Evolutionary conservation across 352 stramenopile species (phyloP), one percentile per base, ranked within the genome.

Genomic region (Pythium graminicola): DNA sequence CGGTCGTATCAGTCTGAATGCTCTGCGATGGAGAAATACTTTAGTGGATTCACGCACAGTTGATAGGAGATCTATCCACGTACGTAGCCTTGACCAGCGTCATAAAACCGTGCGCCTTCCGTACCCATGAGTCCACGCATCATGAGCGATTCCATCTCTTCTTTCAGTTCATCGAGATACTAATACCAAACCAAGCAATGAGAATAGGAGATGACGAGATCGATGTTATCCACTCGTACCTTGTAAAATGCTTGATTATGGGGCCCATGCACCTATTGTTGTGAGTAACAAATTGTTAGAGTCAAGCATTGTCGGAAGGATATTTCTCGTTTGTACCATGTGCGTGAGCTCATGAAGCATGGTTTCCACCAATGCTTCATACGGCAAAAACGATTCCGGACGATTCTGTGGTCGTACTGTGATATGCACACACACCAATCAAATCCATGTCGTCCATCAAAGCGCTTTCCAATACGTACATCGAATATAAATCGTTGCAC

Each of bases 301-400:
- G n/a, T n/a, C n/a, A n/a, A 35, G 29, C 7, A 13, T 35, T 13
- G 7, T 13, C 13, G 7, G 7, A 35, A 7, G 29, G 29, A 7
- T 7, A 7, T 35, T 7, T 13, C 7, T 35, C 29, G 7, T 7
- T 35, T 36, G 13, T 22, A 75, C 69, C 73, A 85, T 85, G 59
- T 88, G 77, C 7, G 75, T 80, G 38, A 88, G 73, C 44, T 88
- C 77, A 39, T 86, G 77, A 57, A 88, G 62, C 63, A 86, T 70
- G n/a, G 77, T 86, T 60, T 77, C 73, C 9, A 88, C 61, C 40
- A 88, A 50, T 9, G 70, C 71, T 33, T 88, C 72, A 22, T 81
- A 86, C 7, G 77, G 64, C 20, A 75, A 60, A 6, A 76, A 78
- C 26, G 57, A 52, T 6, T 42, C 35, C 1, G 60, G 50, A 24